A percentile compares a stretch with the other conserved stretches of the same genome.
Evolutionary conservation across 2,329 filamentous ascomycete species (phyloP).

Genomic region (Cryphonectria nitschkei): DNA sequence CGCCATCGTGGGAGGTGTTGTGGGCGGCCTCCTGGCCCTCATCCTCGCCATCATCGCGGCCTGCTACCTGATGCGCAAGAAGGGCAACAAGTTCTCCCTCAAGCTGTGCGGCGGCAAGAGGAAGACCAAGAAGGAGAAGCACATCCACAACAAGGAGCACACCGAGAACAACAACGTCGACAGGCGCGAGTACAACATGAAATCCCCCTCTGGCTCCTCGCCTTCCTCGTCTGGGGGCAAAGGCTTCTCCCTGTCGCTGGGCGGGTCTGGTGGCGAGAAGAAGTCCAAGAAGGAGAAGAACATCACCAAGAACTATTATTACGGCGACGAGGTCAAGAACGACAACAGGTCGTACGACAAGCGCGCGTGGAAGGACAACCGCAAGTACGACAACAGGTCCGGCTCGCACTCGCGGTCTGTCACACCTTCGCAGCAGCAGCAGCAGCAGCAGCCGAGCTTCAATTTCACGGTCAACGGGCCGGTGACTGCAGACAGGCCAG

Average conservation of each 20-base stretch:
- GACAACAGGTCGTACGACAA: constrained; percentile 27
- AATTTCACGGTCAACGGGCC: constrained; percentile 17
- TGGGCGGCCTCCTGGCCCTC: constrained; percentile 37
- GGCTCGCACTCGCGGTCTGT: constrained; percentile 9
- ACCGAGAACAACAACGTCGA: constrained; percentile 26
- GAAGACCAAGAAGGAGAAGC: constrained; percentile 27
- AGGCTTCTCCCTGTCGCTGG: constrained; percentile 1
- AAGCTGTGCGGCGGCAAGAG: constrained; percentile 28
- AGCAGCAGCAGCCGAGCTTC: constrained; percentile 12
- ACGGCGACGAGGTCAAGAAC: constrained; percentile 23
- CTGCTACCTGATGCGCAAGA: constrained; percentile 34
- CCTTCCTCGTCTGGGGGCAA: neutral
- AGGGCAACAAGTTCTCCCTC: constrained; percentile 30
- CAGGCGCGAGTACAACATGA: constrained; percentile 22
- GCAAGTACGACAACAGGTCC: constrained; percentile 18
- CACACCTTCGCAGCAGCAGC: constrained; percentile 11
- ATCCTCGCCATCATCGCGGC: constrained; percentile 33
- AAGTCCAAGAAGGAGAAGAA: constrained; percentile 21
- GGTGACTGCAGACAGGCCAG: neutral
- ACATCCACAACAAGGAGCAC: constrained; percentile 19
- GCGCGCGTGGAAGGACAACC: constrained; percentile 11
- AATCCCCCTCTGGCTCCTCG: constrained; percentile 4
- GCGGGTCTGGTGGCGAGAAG: neutral
- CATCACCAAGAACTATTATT: constrained; percentile 23
- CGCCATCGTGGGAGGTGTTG: constrained; percentile 38